Evolutionary conservation across 208 protist species (phyloP), one percentile per base, ranked within the genome.

Genomic region (Zelonia costaricensis): DNA sequence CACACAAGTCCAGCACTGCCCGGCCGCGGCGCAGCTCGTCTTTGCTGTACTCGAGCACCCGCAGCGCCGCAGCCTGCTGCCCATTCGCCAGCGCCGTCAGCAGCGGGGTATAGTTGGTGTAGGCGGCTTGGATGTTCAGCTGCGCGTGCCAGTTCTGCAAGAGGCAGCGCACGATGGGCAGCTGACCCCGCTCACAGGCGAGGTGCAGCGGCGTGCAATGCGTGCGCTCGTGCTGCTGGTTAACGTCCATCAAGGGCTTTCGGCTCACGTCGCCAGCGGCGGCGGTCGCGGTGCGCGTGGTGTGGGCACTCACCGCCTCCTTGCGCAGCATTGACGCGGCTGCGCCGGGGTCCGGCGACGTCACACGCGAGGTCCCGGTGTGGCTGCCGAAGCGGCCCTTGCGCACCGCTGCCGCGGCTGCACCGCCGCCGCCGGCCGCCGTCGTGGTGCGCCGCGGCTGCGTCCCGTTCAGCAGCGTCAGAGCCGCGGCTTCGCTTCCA

Each of bases 161-260:
- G 16, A 94, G 77, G 0, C 57, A 53, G 4, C 71, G 72, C 10
- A 83, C 69, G 3, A 94, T 78, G 20, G 59, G 52, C 18, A 84
- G 44, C 40, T 86, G 78, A 15, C 84, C 84, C 13, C 74, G 67
- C 59, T 94, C 84, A 45, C 84, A 91, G 36, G 87, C 87, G n/a
- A 94, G 73, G 49, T 94, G 87, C 38, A 94, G 72, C n/a, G 87
- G 74, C 1, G 74, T 88, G 58, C 76, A 80, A 16, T 87, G 76
- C 0, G 87, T 79, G 10, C 82, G 78, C 23, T 79, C 71, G 52
- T 94, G 83, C 18, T 76, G 62, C n/a, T 72, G 77, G 63, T 90
- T 77, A n/a, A 91, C 75, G 60, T 91, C 73, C 35, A 94, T 66
- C n/a, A 71, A 55, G 4, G 68, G 78, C 67, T 63, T 78, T 12